Evolutionary conservation across 345 rosid genomes (phyloP), one percentile per base, ranked within the genome.

Genomic region (Erucastrum elatum): DNA sequence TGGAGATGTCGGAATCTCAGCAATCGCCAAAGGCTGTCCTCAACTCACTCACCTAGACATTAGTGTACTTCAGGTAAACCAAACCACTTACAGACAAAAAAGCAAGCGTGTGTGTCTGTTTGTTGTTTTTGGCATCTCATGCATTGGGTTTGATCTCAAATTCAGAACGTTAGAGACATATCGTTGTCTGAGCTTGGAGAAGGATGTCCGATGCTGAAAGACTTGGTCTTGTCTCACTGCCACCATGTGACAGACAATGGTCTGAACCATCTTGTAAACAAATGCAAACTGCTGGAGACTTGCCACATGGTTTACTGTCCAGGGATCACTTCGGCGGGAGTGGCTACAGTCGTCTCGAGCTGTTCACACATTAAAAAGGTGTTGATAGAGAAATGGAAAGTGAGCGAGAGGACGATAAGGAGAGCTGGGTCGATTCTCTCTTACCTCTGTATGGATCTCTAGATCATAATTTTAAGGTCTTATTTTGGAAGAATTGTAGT

Each of bases 241-340:
- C 90, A 88, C 70, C 75, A 83, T 66, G 82, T 94, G 65, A 89
- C 91, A 0, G 93, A 94, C 68, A 84, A 85, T 2, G 97, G 98
- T 75, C 79, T 94, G 72, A 77, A 89, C 58, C 94, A 87, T 84
- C 93, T 94, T 2, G 94, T 87, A 4, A 83, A 79, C 25, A 88
- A 80, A 37, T 94, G 97, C 77, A 79, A 70, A 37, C 44, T 81
- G 84, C 88, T 94, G 0, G 92, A 94, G 84, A 85, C 89, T 16
- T 90, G 96, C 84, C 94, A 94, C 83, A 80, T 90, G 88, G 96
- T 90, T 34, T 94, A 94, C 37, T 92, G 97, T 77, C 93, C 90
- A 0, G 80, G 87, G 13, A 87, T 92, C 72, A 92, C 93, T 55
- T 80, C 96, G 0, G 80, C 80, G 0, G 98, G 98, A 51, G 94